Percentiles rank a stretch among this genome's conserved stretches.
Evolutionary conservation across 2,329 filamentous ascomycete genomes (phyloP).

Genomic region (Dactylellina drechsleri): DNA sequence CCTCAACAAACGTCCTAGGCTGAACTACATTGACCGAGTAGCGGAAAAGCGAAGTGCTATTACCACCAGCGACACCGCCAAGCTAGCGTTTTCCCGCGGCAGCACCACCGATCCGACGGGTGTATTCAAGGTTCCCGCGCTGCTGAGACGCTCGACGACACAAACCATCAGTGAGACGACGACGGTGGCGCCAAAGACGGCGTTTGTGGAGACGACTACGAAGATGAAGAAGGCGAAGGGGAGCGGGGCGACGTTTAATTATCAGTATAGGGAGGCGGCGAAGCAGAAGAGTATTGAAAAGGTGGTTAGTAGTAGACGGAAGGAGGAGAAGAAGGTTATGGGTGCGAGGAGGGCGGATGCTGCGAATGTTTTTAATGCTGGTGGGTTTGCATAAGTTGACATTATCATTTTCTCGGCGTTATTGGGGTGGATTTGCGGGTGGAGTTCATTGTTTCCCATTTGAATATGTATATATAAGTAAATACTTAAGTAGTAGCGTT

Average conservation of each 20-base stretch:
- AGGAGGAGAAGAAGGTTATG: slow-evolving; percentile 71
- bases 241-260: slow-evolving; percentile 43
- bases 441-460: neutral
- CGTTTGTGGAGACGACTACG: slow-evolving; percentile 59
- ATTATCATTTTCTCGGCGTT: slow-evolving; percentile 19
- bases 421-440: slow-evolving; percentile 1
- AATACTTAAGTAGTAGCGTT: too few relatives aligned
- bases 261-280: slow-evolving; percentile 40
- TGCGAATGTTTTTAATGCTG: slow-evolving; percentile 60
- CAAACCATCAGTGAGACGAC: slow-evolving; percentile 62
- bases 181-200: slow-evolving; percentile 59
- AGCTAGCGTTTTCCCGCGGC: slow-evolving; percentile 69
- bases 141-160: slow-evolving; percentile 76
- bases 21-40: slow-evolving; percentile 76
- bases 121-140: slow-evolving; percentile 73
- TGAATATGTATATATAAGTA: too few relatives aligned
- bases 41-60: slow-evolving; percentile 70
- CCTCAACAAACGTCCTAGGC: slow-evolving; percentile 56
- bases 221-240: slow-evolving; percentile 54
- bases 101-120: slow-evolving; percentile 62
- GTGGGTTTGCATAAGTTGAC: slow-evolving; percentile 36
- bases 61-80: slow-evolving; percentile 60
- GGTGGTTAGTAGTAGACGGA: slow-evolving; percentile 59
- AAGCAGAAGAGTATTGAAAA: slow-evolving; percentile 56
- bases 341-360: slow-evolving; percentile 67